Conservation (phyloP, 23 red algal genomes). For the Gracilaria caudata region DNA sequence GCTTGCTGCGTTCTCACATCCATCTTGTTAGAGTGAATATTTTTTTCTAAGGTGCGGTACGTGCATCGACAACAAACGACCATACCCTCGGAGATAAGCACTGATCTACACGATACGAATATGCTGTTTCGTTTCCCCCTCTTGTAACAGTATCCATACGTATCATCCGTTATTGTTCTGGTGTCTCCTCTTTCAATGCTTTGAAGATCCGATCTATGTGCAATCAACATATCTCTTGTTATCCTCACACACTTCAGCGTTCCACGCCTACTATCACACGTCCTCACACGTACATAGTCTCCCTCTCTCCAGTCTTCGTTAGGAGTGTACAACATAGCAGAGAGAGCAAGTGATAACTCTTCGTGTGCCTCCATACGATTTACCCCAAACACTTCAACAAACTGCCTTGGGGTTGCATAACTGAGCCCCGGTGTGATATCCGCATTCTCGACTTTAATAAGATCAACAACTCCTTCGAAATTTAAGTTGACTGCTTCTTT, state of each 20-base stretch:
- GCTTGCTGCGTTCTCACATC: slow-evolving; percentile 10
- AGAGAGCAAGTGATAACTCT: slow-evolving; percentile 2
- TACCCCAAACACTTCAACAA: neutral
- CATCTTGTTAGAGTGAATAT: neutral
- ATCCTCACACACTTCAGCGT: neutral
- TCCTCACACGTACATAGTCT: neutral
- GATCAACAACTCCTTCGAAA: neutral
- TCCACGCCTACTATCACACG: neutral
- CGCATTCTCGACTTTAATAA: neutral
- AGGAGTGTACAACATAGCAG: neutral
- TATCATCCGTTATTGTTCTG: neutral
- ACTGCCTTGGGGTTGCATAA: neutral
- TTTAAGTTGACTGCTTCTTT: neutral
- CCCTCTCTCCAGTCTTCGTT: slow-evolving; percentile 6
- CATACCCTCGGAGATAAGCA: slow-evolving; percentile 8
- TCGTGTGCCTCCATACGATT: neutral
- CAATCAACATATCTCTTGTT: neutral
- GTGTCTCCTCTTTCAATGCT: neutral
- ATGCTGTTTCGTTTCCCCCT: slow-evolving; percentile 10
- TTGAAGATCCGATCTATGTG: neutral
- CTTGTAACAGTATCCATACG: slow-evolving; percentile 20
- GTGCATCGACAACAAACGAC: slow-evolving; percentile 1
- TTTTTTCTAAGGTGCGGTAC: neutral
- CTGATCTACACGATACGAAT: slow-evolving; percentile 9
- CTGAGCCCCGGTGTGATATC: slow-evolving; percentile 1